These are phyloP conservation scores for Lichenothelia convexa DNA, from an alignment of 495 filamentous ascomycete genomes.

Conservation along the genomic window DNA sequence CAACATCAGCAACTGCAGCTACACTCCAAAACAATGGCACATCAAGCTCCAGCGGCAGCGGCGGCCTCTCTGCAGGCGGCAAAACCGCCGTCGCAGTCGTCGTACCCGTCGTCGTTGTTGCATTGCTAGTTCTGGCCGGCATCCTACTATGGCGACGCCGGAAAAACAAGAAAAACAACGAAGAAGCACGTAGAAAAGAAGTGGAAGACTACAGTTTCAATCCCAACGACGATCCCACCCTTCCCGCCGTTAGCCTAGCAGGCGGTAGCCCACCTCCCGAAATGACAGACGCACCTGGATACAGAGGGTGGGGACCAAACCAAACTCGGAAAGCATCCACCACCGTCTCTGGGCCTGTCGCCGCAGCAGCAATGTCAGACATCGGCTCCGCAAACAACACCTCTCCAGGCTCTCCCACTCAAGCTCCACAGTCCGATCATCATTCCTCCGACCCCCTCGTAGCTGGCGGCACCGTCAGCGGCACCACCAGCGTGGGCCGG, in stretches of 20 bases:
- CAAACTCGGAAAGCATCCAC: conserved; percentile 70
- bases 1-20: conserved; percentile 7
- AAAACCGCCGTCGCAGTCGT: conserved; percentile 88
- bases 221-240: conserved; percentile 76
- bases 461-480: too few species aligned
- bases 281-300: conserved; percentile 48
- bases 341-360: conserved; percentile 62
- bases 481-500: too few species aligned
- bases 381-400: conserved; percentile 39
- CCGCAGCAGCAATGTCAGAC: conserved; percentile 48
- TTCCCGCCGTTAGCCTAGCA: conserved; percentile 39
- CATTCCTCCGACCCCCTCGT: conserved; percentile 53
- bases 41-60: conserved; percentile 2
- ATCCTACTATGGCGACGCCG: conserved; percentile 76
- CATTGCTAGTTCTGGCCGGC: conserved; percentile 53
- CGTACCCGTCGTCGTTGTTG: conserved; percentile 78
- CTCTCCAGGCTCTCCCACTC: conserved; percentile 45
- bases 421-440: conserved; percentile 49
- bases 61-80: conserved; percentile 39
- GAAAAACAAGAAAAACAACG: conserved; percentile 66
- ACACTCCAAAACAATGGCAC: conserved; percentile 5
- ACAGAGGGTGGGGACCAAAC: conserved; percentile 94
- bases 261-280: conserved; percentile 27
- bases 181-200: conserved; percentile 78
- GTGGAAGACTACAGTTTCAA: conserved; percentile 95